Evolutionary conservation across 192 early-diverging fungal species (phyloP), one percentile per base, ranked within the genome.

Genomic region (Coemansia reversa): DNA sequence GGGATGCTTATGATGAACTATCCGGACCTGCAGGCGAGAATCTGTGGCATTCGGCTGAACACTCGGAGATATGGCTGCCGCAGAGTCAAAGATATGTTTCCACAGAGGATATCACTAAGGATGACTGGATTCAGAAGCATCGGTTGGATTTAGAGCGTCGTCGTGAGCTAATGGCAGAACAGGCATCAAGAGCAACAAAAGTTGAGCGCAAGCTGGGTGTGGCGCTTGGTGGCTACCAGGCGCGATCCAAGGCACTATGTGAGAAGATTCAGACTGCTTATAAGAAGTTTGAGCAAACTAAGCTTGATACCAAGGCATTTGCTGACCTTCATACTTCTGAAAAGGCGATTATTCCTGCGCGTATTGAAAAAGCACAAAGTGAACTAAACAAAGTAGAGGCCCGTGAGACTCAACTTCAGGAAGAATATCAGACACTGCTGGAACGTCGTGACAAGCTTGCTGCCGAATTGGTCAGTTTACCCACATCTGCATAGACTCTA

Each of bases 141-240:
- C 58, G 66, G 2, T 4, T 27, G n/a, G 73, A 81, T 4, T 60
- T 79, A 29, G 51, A 51, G 29, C 11, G 54, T 0, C 70, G 88
- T 51, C 86, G 90, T 18, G 83, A 84, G 61, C 56, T 77, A 3
- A 94, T 97, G 92, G 79, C 85, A 18, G 75, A 84, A 33, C 88
- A 94, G 45, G 90, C 94, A 0, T 65, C 78, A 4, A 84, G 83
- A 35, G 94, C 93, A 12, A 72, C 81, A n/a, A 96, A 96, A 73
- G 57, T 92, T 16, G 96, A 98, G 70, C 92, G 92, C 66, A 90
- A 90, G 59, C 69, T 95, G 22, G 83, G 74, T 12, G 82, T 96
- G 16, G 82, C 82, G 7, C 72, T 96, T 47, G 95, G 94, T 52
- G 95, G 95, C 27, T 94, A 95, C 73, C 85, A 91, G 79, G 68